Conservation (phyloP, 257 asterid genomes). For the Nemophila menziesii region DNA sequence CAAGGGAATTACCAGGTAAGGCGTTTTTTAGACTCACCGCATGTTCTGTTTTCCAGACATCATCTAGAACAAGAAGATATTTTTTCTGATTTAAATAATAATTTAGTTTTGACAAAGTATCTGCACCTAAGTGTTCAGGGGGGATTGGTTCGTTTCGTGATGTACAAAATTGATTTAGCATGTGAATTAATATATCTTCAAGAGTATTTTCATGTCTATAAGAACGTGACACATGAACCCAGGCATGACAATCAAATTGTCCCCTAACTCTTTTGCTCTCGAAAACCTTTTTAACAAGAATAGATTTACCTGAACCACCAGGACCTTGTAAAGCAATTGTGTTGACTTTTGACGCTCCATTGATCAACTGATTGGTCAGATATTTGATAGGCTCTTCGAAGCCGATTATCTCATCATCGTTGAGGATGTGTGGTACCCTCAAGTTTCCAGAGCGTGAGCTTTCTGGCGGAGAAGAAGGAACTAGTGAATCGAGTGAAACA, state of each 20-base stretch:
- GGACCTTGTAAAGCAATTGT: too few relatives aligned
- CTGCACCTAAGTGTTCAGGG: background rate
- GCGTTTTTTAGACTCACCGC: slow-evolving; percentile 8
- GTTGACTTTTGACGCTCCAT: too few relatives aligned
- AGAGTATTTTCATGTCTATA: background rate
- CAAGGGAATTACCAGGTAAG: background rate
- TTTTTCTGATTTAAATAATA: slow-evolving; percentile 1
- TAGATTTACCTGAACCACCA: too few relatives aligned
- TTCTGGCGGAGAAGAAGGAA: too few relatives aligned
- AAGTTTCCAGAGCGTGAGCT: too few relatives aligned
- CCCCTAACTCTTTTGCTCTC: slow-evolving; percentile 5
- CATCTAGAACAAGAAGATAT: slow-evolving; percentile 17
- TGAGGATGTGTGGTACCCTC: too few relatives aligned
- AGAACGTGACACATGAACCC: slow-evolving; percentile 8
- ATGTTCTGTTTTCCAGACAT: slow-evolving; percentile 7
- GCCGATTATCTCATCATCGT: too few relatives aligned
- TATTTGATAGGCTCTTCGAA: too few relatives aligned
- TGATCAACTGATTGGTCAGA: too few relatives aligned
- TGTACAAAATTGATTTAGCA: slow-evolving; percentile 1
- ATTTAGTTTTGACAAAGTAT: background rate
- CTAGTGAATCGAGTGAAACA: too few relatives aligned
- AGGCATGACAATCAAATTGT: slow-evolving; percentile 14
- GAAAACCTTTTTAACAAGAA: too few relatives aligned
- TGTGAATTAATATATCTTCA: background rate
- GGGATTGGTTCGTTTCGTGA: slow-evolving; percentile 3